These are phyloP conservation scores for Tylopilus cervinicoccineus DNA, from an alignment of 768 basidiomycete genomes.

Conservation along the genomic window DNA sequence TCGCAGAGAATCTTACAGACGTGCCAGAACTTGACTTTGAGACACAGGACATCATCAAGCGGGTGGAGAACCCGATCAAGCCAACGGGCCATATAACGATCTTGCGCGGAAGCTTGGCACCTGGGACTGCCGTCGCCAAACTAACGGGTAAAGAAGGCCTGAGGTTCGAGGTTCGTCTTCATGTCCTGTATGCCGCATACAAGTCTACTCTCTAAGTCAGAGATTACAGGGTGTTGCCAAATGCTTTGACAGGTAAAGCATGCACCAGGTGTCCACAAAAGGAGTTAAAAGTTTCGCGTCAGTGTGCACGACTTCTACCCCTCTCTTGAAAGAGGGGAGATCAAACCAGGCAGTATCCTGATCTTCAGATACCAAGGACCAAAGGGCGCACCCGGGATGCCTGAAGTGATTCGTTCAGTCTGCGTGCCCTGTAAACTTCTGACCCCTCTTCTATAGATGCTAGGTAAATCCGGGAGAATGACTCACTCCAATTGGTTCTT, in stretches of 20 bases:
- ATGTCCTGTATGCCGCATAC: not conserved
- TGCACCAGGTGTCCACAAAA: not conserved
- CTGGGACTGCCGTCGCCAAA: constrained; percentile 86
- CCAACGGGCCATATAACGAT: constrained; percentile 83
- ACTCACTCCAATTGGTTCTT: not conserved
- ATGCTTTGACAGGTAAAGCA: constrained; percentile 65
- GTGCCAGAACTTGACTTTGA: constrained; percentile 68
- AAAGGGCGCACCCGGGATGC: constrained; percentile 91
- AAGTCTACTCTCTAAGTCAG: not conserved
- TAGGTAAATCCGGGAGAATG: constrained; percentile 29
- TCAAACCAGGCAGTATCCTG: constrained; percentile 70
- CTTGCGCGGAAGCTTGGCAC: constrained; percentile 84
- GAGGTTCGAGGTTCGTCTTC: constrained; percentile 61
- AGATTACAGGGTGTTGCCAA: constrained; percentile 59
- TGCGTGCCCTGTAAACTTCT: not conserved
- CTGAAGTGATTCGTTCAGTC: constrained; percentile 47
- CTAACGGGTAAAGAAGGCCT: constrained; percentile 91
- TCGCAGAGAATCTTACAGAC: constrained; percentile 82
- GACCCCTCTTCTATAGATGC: constrained; percentile 34
- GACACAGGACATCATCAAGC: constrained; percentile 72
- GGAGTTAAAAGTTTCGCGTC: constrained; percentile 6
- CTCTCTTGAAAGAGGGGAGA: constrained; percentile 67
- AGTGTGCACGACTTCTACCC: constrained; percentile 71
- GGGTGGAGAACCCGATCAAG: constrained; percentile 78
- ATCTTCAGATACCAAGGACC: constrained; percentile 89